Base-by-base conservation (phyloP, 768 basidiomycete genomes). In the Sporobolomyces phaffii region DNA sequence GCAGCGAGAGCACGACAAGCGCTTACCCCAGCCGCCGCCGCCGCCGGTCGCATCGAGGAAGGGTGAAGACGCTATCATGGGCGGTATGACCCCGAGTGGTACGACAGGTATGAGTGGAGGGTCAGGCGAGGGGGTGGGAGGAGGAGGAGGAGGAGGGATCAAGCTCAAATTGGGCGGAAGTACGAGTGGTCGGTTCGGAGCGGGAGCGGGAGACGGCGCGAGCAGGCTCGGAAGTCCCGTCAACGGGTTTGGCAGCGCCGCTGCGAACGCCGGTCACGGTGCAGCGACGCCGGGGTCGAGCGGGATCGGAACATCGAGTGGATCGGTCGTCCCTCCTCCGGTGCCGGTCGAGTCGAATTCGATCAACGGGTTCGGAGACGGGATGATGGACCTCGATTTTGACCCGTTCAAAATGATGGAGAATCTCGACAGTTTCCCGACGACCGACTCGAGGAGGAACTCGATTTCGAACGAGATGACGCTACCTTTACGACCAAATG, bases 141-240 rank as follows among this genome's bases (percentile, higher is more conserved):
- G 9, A 15, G 65, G 43, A 13, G 40, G 29, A 10, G 58, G 59
- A 0, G 52, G 36, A 31, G 62, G 68, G 44, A 70, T 70, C 61
- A 65, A 63, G 64, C 44, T 70, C n/a, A 65, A 70, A 34, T 29
- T 70, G 24, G 64, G 60, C 7, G 47, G 64, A 1, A 51, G 56
- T 17, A 34, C 34, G 41, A 38, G 31, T 1, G 36, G n/a, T n/a
- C n/a, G n/a, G n/a, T n/a, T n/a, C n/a, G n/a, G 20, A 1, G 29
- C 22, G 24, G 49, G 31, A 33, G 47, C 15, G 14, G 24, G 15
- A n/a, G 48, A 10, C 6, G 64, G 52, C 9, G 26, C 15, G 15
- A 60, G 47, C 49, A 31, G 56, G 31, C 20, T 48, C 26, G 53
- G 45, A 33, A 57, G 53, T 28, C 62, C 62, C 9, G 53, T 50